Conservation (phyloP, 2,329 filamentous ascomycete species). For the Chlorencoelia australis region DNA sequence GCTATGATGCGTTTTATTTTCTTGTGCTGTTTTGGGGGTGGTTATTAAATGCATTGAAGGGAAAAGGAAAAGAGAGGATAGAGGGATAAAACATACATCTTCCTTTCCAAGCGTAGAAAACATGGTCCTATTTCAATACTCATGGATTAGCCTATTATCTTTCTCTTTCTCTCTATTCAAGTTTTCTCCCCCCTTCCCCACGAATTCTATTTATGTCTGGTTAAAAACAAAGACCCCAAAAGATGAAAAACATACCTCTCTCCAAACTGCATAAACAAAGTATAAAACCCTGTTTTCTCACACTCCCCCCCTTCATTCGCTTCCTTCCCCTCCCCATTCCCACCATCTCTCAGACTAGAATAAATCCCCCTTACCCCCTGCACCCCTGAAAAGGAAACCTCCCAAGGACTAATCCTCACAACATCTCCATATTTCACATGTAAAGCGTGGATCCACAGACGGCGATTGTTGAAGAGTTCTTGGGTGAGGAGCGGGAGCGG, state of each 20-base stretch:
- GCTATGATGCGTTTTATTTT: constrained; percentile 53
- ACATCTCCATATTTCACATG: constrained; percentile 46
- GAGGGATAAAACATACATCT: constrained; percentile 12
- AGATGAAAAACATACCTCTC: too few species aligned
- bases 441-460: constrained; percentile 43
- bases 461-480: constrained; percentile 43
- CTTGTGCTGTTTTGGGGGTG: constrained; percentile 39
- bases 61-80: not conserved
- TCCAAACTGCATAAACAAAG: constrained; percentile 45
- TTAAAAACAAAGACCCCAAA: too few species aligned
- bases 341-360: constrained; percentile 41
- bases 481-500: constrained; percentile 22
- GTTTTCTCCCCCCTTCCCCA: too few species aligned
- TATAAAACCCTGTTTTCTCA: constrained; percentile 56
- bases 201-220: too few species aligned
- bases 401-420: constrained; percentile 46
- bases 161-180: too few species aligned
- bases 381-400: constrained; percentile 48
- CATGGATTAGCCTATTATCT: too few species aligned
- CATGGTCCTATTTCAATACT: too few species aligned
- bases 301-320: constrained; percentile 28
- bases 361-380: constrained; percentile 54
- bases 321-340: constrained; percentile 36
- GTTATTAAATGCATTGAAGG: not conserved
- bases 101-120: constrained; percentile 28